These are phyloP conservation scores for Lactuca saligna DNA, from an alignment of 129 eudicot species.

Conservation along the genomic window DNA sequence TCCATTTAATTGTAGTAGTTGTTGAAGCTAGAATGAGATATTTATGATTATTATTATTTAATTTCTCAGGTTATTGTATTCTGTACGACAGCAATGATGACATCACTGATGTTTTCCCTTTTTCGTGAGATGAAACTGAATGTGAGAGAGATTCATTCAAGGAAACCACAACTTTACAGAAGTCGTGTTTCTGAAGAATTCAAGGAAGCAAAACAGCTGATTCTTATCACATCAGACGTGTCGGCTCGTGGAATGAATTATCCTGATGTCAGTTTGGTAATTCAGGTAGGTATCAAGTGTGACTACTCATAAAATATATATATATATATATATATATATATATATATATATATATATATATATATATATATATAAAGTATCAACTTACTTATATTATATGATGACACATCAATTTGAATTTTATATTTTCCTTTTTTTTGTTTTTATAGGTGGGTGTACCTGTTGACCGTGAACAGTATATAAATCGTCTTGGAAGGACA, in stretches of 20 bases:
- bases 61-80: conserved; percentile 72
- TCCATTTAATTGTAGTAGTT: background rate
- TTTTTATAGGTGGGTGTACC: conserved; percentile 74
- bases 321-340: too few species aligned
- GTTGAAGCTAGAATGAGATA: conserved; percentile 2
- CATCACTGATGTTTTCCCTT: conserved; percentile 78
- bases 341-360: too few species aligned
- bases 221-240: conserved; percentile 77
- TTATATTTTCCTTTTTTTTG: background rate
- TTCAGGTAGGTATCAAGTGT: conserved; percentile 54
- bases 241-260: conserved; percentile 89
- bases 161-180: conserved; percentile 75
- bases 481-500: conserved; percentile 88
- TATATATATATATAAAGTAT: too few species aligned
- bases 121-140: conserved; percentile 78
- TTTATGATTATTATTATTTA: background rate
- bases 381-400: too few species aligned
- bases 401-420: too few species aligned
- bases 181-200: conserved; percentile 79
- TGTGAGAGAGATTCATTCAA: conserved; percentile 81
- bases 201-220: conserved; percentile 60
- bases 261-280: conserved; percentile 84
- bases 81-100: conserved; percentile 86
- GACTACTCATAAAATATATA: too few species aligned
- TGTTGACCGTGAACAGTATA: conserved; percentile 71